Evolutionary conservation across 768 basidiomycete genomes (phyloP).

Genomic region (Austroboletus festivus): DNA sequence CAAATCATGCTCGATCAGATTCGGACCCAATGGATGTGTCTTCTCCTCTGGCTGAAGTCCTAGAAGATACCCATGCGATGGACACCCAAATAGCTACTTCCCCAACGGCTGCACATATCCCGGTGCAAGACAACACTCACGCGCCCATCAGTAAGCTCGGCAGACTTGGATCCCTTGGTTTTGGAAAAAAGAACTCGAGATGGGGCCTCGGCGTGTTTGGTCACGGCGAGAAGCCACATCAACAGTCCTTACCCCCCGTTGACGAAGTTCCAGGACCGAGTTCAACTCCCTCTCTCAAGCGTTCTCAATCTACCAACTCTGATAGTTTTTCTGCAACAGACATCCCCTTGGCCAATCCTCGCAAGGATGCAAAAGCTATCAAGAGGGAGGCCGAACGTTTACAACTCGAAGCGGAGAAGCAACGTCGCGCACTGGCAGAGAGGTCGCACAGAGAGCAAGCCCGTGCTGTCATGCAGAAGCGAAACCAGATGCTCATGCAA

Average conservation of each 20-base stretch:
- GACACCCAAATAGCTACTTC: slow-evolving; percentile 47
- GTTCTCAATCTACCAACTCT: slow-evolving; percentile 73
- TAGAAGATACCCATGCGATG: slow-evolving; percentile 42
- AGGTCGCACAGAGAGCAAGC: slow-evolving; percentile 83
- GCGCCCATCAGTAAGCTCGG: slow-evolving; percentile 50
- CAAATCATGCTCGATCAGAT: slow-evolving; percentile 30
- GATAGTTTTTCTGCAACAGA: slow-evolving; percentile 62
- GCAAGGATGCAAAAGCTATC: slow-evolving; percentile 65
- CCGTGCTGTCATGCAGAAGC: slow-evolving; percentile 89
- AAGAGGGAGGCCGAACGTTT: slow-evolving; percentile 82
- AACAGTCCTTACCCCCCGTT: slow-evolving; percentile 60
- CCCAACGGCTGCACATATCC: slow-evolving; percentile 34
- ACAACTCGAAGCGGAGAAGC: slow-evolving; percentile 79
- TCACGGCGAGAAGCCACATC: slow-evolving; percentile 62
- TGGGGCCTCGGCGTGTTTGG: slow-evolving; percentile 74
- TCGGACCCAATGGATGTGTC: slow-evolving; percentile 57
- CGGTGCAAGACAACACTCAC: slow-evolving; percentile 38
- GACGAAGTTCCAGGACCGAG: slow-evolving; percentile 62
- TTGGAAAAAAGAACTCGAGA: slow-evolving; percentile 67
- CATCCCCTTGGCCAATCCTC: slow-evolving; percentile 39
- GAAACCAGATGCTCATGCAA: slow-evolving; percentile 69
- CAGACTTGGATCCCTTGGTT: slow-evolving; percentile 56
- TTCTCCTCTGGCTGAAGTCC: slow-evolving; percentile 43
- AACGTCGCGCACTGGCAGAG: slow-evolving; percentile 72
- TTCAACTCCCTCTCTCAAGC: slow-evolving; percentile 68